Base-by-base conservation (phyloP, 768 basidiomycete genomes). In the Lentinula raphanica region DNA sequence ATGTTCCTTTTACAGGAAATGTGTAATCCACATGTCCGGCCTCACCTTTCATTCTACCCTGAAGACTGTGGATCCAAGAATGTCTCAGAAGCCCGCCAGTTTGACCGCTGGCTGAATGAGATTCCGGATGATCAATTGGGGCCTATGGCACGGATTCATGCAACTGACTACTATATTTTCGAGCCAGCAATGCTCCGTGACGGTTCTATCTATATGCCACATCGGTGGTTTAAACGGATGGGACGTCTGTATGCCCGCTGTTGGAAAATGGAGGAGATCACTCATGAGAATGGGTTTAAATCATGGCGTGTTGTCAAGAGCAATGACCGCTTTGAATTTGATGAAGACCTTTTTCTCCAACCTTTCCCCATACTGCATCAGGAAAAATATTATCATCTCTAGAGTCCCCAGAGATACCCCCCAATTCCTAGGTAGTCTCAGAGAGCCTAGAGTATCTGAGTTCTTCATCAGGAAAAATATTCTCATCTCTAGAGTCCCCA, bases 11-110 rank as follows among this genome's bases (percentile, higher is more conserved):
- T 6, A n/a, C 23, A 66, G 65, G 65, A 66, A 59, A 66, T 66
- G 62, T 57, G 63, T 5, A 66, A 66, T 40, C 65, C 65, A 4
- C n/a, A 19, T 6, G 60, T 66, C 11, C 56, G 58, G 8, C 25
- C 27, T 5, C 48, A 63, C 25, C 44, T 66, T 3, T 44, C 36
- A 7, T 58, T 60, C 44, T 63, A 66, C 40, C 65, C 65, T 3
- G 65, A 65, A 46, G 65, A 66, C 56, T 5, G 21, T 15, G 23
- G 50, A 8, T 46, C 53, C 1, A 15, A n/a, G n/a, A n/a, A n/a
- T n/a, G n/a, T 65, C 7, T 55, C 42, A 23, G 49, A 65, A 48
- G 58, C 64, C 23, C 54, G 56, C 50, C 65, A 66, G 29, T 60
- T 57, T 3, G 13, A 38, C 19, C 25, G 51, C 4, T 58, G 57